These are phyloP conservation scores for Sporothrix humicola DNA, from an alignment of 2,329 filamentous ascomycete genomes.

Conservation along the genomic window DNA sequence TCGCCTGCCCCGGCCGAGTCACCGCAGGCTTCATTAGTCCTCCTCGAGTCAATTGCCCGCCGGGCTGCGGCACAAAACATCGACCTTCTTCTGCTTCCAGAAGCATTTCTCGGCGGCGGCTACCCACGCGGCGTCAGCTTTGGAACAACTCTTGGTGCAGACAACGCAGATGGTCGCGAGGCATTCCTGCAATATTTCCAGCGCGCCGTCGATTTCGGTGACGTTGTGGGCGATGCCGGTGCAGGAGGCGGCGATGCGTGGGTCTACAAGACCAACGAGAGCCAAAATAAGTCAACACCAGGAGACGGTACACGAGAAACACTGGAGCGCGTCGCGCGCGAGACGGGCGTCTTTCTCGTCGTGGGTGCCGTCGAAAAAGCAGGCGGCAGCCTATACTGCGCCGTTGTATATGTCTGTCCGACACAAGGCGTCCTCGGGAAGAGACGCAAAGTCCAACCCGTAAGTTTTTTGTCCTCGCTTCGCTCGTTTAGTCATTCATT, in stretches of 20 bases:
- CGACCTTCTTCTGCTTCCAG: constrained; percentile 83
- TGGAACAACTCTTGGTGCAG: constrained; percentile 73
- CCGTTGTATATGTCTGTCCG: constrained; percentile 82
- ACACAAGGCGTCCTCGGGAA: constrained; percentile 76
- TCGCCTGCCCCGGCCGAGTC: constrained; percentile 60
- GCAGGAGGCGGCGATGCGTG: constrained; percentile 75
- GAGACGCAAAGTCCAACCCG: constrained; percentile 89
- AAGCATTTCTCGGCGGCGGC: constrained; percentile 82
- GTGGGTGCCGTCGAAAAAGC: constrained; percentile 79
- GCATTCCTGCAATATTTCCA: constrained; percentile 84
- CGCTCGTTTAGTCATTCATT: too few species aligned
- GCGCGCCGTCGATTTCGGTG: constrained; percentile 79
- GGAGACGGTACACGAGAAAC: constrained; percentile 74
- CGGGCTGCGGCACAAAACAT: constrained; percentile 62
- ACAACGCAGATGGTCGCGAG: constrained; percentile 72
- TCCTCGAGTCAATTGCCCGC: constrained; percentile 67
- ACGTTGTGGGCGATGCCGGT: constrained; percentile 63
- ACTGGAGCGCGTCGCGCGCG: constrained; percentile 74
- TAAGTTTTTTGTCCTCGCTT: constrained; percentile 47
- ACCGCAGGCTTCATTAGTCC: constrained; percentile 65
- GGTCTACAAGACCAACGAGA: constrained; percentile 51
- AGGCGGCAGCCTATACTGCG: constrained; percentile 84
- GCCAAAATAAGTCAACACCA: constrained; percentile 42
- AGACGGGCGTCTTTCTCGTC: constrained; percentile 82
- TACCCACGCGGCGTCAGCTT: constrained; percentile 85